phyloP scores from a whole-genome alignment of 2,329 filamentous ascomycete species.

The Bipolaris gigantea region DNA sequence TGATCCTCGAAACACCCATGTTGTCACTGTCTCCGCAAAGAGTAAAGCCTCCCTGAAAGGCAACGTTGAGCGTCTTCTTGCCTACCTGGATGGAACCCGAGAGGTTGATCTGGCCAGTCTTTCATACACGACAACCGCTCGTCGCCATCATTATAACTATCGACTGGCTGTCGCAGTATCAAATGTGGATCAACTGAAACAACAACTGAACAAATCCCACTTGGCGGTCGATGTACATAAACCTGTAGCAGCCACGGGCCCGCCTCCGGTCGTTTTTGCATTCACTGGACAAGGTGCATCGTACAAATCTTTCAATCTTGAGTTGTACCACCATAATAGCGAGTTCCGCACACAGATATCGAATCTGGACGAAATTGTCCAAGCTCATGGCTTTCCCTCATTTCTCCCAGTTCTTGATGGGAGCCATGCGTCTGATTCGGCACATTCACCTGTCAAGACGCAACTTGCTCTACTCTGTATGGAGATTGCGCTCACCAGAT shows the following conservation, averaged over 20 bases:
- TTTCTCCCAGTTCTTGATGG: slow-evolving; percentile 18
- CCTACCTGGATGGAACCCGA: neutral
- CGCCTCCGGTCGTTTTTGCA: neutral
- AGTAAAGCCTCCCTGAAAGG: neutral
- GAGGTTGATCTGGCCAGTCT: neutral
- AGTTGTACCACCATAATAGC: slow-evolving; percentile 20
- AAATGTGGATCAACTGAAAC: too few relatives aligned
- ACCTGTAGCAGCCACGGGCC: too few relatives aligned
- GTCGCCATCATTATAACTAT: neutral
- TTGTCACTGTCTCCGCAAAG: neutral
- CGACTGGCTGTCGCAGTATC: neutral
- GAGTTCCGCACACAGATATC: slow-evolving; percentile 36
- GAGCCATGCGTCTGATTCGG: neutral
- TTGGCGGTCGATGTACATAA: too few relatives aligned
- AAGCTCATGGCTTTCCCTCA: slow-evolving; percentile 36
- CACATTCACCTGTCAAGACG: slow-evolving; percentile 1
- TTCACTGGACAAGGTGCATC: slow-evolving; percentile 40
- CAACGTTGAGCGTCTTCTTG: neutral
- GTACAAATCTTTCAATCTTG: slow-evolving; percentile 16
- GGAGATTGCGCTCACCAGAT: slow-evolving; percentile 41
- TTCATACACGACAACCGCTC: neutral
- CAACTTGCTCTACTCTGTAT: slow-evolving; percentile 48
- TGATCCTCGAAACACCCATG: too few relatives aligned
- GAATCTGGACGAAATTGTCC: slow-evolving; percentile 32
- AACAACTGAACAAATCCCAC: too few relatives aligned